phyloP scores from a whole-genome alignment of 140 eudicot species.

The Bidens hawaiensis region DNA sequence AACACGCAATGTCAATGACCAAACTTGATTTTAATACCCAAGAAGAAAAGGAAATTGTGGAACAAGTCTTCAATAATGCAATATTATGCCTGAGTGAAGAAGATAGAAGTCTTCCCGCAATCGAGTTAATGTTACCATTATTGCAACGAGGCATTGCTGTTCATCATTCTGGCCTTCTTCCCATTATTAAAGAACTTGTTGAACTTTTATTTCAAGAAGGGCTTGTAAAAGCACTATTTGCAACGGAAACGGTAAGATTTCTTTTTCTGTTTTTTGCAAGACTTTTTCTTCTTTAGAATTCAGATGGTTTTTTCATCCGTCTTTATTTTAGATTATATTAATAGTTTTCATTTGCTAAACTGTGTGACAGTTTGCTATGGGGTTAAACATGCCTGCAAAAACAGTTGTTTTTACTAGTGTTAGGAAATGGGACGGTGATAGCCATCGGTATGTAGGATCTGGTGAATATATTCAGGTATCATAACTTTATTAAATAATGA shows the following conservation, averaged over 20 bases:
- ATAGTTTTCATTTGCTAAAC: conserved; percentile 5
- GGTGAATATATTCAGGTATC: conserved; percentile 98
- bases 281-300: not conserved
- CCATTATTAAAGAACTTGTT: conserved; percentile 86
- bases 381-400: conserved; percentile 99
- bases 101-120: conserved; percentile 84
- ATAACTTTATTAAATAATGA: not conserved
- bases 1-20: conserved; percentile 95
- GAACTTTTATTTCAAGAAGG: conserved; percentile 98
- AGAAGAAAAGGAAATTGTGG: conserved; percentile 89
- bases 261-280: no score
- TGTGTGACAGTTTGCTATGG: conserved; percentile 90
- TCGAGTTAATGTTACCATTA: conserved; percentile 86
- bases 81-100: conserved; percentile 75
- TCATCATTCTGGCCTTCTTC: conserved; percentile 98
- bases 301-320: not conserved
- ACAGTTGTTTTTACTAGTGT: conserved; percentile 93
- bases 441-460: conserved; percentile 94
- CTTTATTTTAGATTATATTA: not conserved
- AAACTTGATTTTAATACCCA: conserved; percentile 86
- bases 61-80: conserved; percentile 75
- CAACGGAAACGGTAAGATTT: conserved; percentile 79
- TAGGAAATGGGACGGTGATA: conserved; percentile 98
- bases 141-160: conserved; percentile 98
- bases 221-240: conserved; percentile 92